These are phyloP conservation scores for Solanum chacoense DNA, from an alignment of 305 asterid genomes.

Conservation along the genomic window DNA sequence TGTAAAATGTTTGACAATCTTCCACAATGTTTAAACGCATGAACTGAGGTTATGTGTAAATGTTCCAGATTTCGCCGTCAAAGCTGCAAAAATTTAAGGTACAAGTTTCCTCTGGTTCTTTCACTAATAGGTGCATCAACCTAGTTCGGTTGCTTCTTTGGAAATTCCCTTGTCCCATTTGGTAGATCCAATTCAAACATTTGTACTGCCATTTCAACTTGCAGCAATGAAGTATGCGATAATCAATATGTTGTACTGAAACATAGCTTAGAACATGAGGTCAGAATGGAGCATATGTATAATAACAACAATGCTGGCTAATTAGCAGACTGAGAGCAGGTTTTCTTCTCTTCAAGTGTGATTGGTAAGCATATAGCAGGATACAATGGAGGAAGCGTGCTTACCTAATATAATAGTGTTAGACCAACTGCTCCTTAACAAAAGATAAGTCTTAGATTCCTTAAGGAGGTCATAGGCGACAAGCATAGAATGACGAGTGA, in stretches of 20 bases:
- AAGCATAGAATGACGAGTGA: neutral
- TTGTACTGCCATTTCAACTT: slow-evolving; percentile 83
- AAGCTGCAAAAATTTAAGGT: neutral
- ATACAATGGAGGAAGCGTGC: neutral
- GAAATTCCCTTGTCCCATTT: slow-evolving; percentile 69
- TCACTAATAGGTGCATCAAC: neutral
- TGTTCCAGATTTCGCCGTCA: neutral
- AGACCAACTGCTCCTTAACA: neutral
- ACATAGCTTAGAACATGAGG: neutral
- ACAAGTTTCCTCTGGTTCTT: neutral
- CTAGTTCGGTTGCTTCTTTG: slow-evolving; percentile 33
- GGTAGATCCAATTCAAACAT: slow-evolving; percentile 78
- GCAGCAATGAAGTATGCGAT: slow-evolving; percentile 12
- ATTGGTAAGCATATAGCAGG: neutral
- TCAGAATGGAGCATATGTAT: neutral
- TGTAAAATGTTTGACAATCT: too few relatives aligned
- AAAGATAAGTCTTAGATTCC: neutral
- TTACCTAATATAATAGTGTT: neutral
- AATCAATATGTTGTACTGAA: neutral
- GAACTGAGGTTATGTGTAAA: neutral
- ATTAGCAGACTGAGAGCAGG: neutral
- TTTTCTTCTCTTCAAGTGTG: neutral
- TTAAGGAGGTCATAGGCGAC: neutral
- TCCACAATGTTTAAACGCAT: neutral
- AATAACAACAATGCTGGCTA: neutral